Percentiles rank a stretch among this genome's conserved stretches.
These are phyloP conservation scores for Zopfochytrium polystomum DNA, from an alignment of 371 early-diverging fungal genomes.

Conservation along the genomic window DNA sequence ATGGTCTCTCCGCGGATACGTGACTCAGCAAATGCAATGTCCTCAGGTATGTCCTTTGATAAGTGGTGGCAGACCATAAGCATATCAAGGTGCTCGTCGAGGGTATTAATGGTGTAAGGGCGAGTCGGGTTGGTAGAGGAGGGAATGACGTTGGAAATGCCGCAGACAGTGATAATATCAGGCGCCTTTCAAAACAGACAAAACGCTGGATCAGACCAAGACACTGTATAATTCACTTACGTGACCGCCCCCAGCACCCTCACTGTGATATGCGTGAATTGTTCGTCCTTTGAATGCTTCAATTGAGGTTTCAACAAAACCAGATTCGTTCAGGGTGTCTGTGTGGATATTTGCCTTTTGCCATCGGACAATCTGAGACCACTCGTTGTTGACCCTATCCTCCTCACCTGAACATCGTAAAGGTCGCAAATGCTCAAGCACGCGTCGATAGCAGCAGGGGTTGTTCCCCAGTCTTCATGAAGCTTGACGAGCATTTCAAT, in stretches of 20 bases:
- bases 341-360: conserved; percentile 80
- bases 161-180: conserved; percentile 71
- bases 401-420: conserved; percentile 83
- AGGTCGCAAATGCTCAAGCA: conserved; percentile 82
- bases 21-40: conserved; percentile 92
- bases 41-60: conserved; percentile 86
- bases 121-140: conserved; percentile 92
- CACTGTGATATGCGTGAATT: conserved; percentile 91
- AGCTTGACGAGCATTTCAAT: conserved; percentile 41
- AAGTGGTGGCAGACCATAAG: conserved; percentile 96
- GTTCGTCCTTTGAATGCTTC: conserved; percentile 84
- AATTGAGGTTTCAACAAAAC: conserved; percentile 87
- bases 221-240: too few species aligned
- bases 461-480: conserved; percentile 94
- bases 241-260: conserved; percentile 96
- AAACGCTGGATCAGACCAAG: too few species aligned
- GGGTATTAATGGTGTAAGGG: conserved; percentile 85
- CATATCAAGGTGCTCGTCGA: conserved; percentile 97
- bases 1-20: conserved; percentile 94
- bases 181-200: too few species aligned
- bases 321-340: conserved; percentile 87
- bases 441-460: conserved; percentile 86
- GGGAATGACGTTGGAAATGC: conserved; percentile 74
- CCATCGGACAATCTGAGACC: too few species aligned
- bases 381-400: too few species aligned